Evolutionary conservation across 2,329 filamentous ascomycete species (phyloP), one percentile per base, ranked within the genome.

Genomic region (Endocalyx cinctus): DNA sequence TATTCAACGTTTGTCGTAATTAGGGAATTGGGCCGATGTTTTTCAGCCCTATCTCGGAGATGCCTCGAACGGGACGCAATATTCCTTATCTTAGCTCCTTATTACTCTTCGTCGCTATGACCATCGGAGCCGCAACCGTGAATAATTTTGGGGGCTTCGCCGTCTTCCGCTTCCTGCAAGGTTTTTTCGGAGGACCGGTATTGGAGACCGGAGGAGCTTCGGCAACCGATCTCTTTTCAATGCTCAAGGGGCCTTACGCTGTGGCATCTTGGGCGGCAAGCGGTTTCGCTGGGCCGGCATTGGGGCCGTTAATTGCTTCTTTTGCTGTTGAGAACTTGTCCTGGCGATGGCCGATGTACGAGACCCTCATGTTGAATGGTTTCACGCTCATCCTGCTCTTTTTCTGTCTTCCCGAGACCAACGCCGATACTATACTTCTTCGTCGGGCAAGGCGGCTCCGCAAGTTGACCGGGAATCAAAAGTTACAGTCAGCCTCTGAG

Each of bases 41-140:
- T 16, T 84, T 77, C 58, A 77, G 77, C 0, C 82, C 82, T 0
- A 57, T 86, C 26, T 74, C 68, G 30, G 82, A 87, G 58, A 74
- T 86, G 15, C 79, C 82, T 0, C 52, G 68, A 28, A 71, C 86
- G 31, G 82, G 83, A 3, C 69, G 82, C 6, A 85, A 80, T 46
- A 74, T 76, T 1, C 72, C 82, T 5, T 87, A 87, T 55, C 72
- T 83, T 22, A 54, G 74, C 43, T 81, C 80, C 8, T 81, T 86
- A 62, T 72, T 73, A 37, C 62, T 86, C 17, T 87, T 85, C 52
- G 75, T 82, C 30, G 69, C 85, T 39, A 57, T 87, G 10, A 76
- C 72, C 5, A 69, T 86, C 12, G 80, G 81, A 0, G 75, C 79
- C 0, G 76, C 79, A 0, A 54, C 85, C 0, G 76, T 76, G 4